phyloP scores from a whole-genome alignment of 768 basidiomycete species.

The Leccinum subtestaceum region DNA sequence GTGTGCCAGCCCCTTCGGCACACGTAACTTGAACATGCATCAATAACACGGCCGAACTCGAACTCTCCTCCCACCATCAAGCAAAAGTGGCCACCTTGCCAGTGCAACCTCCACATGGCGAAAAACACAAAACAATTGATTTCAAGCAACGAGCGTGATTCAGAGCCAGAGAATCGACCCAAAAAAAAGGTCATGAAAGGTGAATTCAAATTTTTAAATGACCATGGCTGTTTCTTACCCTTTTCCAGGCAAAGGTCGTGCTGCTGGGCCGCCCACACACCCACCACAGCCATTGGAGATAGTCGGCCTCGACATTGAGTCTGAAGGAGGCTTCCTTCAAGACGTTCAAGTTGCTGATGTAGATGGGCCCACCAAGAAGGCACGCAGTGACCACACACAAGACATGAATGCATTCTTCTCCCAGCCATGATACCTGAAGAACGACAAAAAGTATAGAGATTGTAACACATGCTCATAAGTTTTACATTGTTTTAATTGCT shows the following conservation, averaged over 20 bases:
- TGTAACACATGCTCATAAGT: not conserved
- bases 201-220: not conserved
- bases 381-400: not conserved
- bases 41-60: not conserved
- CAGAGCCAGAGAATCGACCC: not conserved
- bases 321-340: too few relatives aligned
- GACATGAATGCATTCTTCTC: not conserved
- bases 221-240: too few relatives aligned
- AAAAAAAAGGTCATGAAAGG: not conserved
- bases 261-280: not conserved
- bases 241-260: not conserved
- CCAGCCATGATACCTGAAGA: not conserved
- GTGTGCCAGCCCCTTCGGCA: not conserved
- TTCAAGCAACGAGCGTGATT: not conserved
- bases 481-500: not conserved
- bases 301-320: too few relatives aligned
- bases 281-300: too few relatives aligned
- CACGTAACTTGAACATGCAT: not conserved
- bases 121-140: not conserved
- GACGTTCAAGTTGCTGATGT: not conserved
- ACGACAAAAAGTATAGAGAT: not conserved
- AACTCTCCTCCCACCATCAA: not conserved
- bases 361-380: not conserved
- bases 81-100: not conserved
- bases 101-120: not conserved